Base-by-base conservation (phyloP, 371 early-diverging fungal species). In the Lichtheimia hyalospora region DNA sequence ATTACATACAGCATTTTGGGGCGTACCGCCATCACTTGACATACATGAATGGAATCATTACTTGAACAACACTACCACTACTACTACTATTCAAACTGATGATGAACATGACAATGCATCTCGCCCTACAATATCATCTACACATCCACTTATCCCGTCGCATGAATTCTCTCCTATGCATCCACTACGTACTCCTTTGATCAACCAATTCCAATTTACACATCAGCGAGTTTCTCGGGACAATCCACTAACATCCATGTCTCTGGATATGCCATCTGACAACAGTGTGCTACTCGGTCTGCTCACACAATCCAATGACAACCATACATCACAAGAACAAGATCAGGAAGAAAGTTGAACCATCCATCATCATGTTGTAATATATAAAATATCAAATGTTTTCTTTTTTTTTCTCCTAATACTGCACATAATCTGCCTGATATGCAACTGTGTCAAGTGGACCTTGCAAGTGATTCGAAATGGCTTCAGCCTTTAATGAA, bases 391-490 rank as follows among this genome's bases (percentile, higher is more conserved):
- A 46, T 16, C 16, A 46, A 18, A n/a, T 21, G 18, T 18, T 7
- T 7, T 13, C 16, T 16, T 21, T 18, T 16, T 10, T 46, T 10
- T 16, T 8, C 5, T 46, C 3, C 6, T 16, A 18, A 46, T n/a
- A 5, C 18, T 46, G 46, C n/a, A 16, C 46, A 46, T 46, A 46
- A 46, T 46, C 46, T 46, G 46, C 46, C 21, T 46, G 46, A 5
- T 69, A 64, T 54, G 81, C 81, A 6, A 82, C 75, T 66, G 71
- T 73, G 40, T 69, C 73, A 42, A 87, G 67, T 14, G 87, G 87
- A 49, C 80, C 84, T 63, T 85, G 81, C 52, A 87, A 67, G 66
- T 87, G 87, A 39, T 74, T 67, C 27, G 76, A 75, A 40, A 85
- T 62, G 6, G 84, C 87, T 48, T 84, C 79, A 15, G 79, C 74